Evolutionary conservation across 1,284 basidiomycete genomes (phyloP), one percentile per base, ranked within the genome.

Genomic region (Microbotryum intermedium): DNA sequence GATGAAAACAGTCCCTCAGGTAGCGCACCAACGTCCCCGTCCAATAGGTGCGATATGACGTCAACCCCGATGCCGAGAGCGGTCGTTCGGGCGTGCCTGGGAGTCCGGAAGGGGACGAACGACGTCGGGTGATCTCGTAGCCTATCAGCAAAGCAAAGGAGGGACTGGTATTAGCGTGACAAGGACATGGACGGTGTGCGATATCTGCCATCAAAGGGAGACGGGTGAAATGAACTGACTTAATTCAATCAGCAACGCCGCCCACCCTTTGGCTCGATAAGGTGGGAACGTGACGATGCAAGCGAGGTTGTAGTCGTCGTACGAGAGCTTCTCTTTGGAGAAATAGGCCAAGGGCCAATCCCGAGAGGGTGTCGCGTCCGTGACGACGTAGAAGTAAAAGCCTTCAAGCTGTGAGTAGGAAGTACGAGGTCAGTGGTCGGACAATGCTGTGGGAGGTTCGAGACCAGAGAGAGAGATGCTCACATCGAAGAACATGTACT

Each of bases 181-280:
- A 5, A 34, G 51, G 28, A n/a, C n/a, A n/a, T n/a, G n/a, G n/a
- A n/a, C n/a, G n/a, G n/a, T n/a, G n/a, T n/a, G n/a, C n/a, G n/a
- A n/a, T n/a, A n/a, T n/a, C n/a, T n/a, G n/a, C n/a, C 7, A 25
- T n/a, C 20, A 11, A 21, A 8, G 10, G 7, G 18, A 20, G 23
- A 43, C 23, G 20, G 8, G 29, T 3, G 5, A 2, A 16, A 13
- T 13, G 10, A 21, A 78, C 81, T 57, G 70, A 93, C 93, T 97
- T 79, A 97, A 97, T 77, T 99, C 94, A 71, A 98, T 97, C 80
- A 98, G 82, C 44, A 98, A 82, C 78, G 90, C 93, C 4, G 93
- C 94, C 71, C 88, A 97, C 8, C 91, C 88, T 69, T 85, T 83
- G 65, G 85, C 82, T 73, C 97, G 94, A 72, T 86, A 92, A 18